Evolutionary conservation across 1,284 basidiomycete species (phyloP), one percentile per base, ranked within the genome.

Genomic region (Lentinus polychrous): DNA sequence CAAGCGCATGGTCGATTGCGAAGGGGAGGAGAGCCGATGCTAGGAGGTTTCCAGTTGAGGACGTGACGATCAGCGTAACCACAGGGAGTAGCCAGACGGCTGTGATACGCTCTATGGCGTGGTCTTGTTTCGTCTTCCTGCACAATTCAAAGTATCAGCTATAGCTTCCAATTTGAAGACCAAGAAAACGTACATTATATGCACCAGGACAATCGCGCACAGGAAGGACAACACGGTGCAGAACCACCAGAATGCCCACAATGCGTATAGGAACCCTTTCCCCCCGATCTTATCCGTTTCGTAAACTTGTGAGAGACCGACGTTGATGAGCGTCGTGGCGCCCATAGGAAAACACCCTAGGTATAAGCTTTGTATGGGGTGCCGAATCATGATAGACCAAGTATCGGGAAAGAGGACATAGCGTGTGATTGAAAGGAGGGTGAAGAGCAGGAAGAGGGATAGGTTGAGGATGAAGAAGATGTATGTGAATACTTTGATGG

Each of bases 181-280:
- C 35, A 20, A 7, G n/a, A n/a, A 23, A 4, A 60, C 73, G 50
- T 52, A 75, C 75, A 83, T 81, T 8, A 72, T 59, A 53, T 81
- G 74, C 8, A 81, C 60, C 57, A 83, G 63, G 1, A 75, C 78
- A 45, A 82, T 73, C 24, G 73, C 74, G 54, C 76, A 71, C 14
- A 71, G 12, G 22, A 78, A 59, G 0, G 81, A 74, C 2, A 78
- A 38, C 0, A 64, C 51, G 0, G 71, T 64, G 54, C 79, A 74
- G 33, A 79, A 45, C 83, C 81, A 85, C 84, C 83, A 86, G 14
- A 79, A 61, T 1, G 61, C 76, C 72, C 81, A 79, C 3, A 81
- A 64, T 8, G 75, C 60, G 32, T 69, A 73, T 2, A 76, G 67
- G 54, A 81, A 79, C 1, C 57, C 47, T 0, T 43, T 55, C 2